Evolutionary conservation across 164 flowering plant genomes (phyloP), one percentile per base, ranked within the genome.

Genomic region (Dillenia suffruticosa): DNA sequence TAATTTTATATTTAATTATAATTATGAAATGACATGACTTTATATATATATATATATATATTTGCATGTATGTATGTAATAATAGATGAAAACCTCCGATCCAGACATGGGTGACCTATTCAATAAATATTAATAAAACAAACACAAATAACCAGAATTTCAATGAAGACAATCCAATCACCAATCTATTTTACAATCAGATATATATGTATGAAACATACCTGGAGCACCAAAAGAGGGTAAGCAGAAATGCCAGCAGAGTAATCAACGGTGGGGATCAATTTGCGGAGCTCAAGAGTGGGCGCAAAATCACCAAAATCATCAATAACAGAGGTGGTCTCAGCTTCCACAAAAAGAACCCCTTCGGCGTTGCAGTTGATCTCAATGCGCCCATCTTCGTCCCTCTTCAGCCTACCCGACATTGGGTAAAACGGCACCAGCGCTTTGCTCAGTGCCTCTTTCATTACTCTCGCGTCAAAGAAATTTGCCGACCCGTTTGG

Each of bases 231-330:
- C 44, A 83, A 61, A 17, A 83, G 76, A 16, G 88, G 79, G 56
- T 55, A 77, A 1, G 82, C 48, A 1, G 65, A 61, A 6, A 83
- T 71, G 13, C 79, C 83, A 3, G 59, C 68, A 7, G 78, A 58
- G 49, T 81, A 77, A 56, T 81, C 82, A 1, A 84, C 81, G 3
- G 76, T 47, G 0, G 88, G 88, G n/a, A 81, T 71, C 8, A 84
- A 83, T 73, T 75, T 61, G 59, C 63, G 61, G 56, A 76, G 75
- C 58, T 78, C 76, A 69, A 70, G 44, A 16, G 81, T 76, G 0
- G 86, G 86, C 0, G 83, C 82, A 53, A 80, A 82, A 54, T 84
- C 84, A 2, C 84, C 89, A 48, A 84, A 72, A 63, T 84, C 86
- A 54, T 81, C 87, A 19, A 84, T 22, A 15, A 54, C 64, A 0